A percentile compares a stretch with the other conserved stretches of the same genome.
These are phyloP conservation scores for Ganoderma lucidum DNA, from an alignment of 1,284 basidiomycete genomes.

Conservation along the genomic window DNA sequence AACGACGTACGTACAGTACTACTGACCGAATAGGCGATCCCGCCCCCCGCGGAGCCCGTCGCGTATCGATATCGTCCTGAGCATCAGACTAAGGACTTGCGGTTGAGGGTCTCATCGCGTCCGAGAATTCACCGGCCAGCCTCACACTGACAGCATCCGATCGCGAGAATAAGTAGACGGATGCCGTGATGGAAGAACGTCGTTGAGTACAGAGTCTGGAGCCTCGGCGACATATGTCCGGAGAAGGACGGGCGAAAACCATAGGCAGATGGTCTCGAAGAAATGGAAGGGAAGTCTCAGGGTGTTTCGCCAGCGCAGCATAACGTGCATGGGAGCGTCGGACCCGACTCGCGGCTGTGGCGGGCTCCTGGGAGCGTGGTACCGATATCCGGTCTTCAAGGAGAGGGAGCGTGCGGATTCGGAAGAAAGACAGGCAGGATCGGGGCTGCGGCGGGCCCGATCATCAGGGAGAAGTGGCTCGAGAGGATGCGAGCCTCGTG, in stretches of 20 bases:
- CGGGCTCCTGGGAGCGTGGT: background rate
- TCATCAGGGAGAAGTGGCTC: constrained; percentile 18
- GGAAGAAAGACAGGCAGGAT: constrained; percentile 2
- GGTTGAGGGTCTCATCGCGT: background rate
- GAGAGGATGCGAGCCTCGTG: constrained; percentile 32
- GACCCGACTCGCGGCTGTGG: background rate
- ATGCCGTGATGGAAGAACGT: background rate
- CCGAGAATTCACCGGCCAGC: background rate
- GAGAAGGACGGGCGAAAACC: background rate
- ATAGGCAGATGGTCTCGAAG: background rate
- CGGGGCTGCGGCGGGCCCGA: constrained; percentile 14
- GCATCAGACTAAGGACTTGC: background rate
- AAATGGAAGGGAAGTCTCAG: background rate
- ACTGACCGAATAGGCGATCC: background rate
- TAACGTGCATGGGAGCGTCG: background rate
- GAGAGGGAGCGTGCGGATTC: background rate
- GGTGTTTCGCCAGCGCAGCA: background rate
- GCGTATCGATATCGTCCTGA: background rate
- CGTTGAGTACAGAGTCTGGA: background rate
- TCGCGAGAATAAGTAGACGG: too few species aligned
- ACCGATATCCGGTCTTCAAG: constrained; percentile 14
- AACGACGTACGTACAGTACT: background rate
- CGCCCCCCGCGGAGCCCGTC: background rate
- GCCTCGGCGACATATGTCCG: background rate
- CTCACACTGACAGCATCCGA: background rate